These are phyloP conservation scores for Artomyces pyxidatus DNA, from an alignment of 768 basidiomycete genomes.

Conservation along the genomic window DNA sequence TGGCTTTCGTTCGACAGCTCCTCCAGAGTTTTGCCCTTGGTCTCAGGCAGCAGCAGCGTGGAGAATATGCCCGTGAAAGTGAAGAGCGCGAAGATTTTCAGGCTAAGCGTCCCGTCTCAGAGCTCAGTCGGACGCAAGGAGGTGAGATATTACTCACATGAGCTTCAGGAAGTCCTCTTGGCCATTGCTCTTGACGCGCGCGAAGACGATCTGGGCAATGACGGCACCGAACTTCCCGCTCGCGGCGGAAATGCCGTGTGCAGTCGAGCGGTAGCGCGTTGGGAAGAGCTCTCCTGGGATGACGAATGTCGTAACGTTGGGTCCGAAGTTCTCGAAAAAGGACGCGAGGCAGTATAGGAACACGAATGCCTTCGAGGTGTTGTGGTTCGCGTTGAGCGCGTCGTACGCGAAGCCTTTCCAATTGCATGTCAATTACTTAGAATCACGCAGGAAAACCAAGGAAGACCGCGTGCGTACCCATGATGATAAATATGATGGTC, in stretches of 20 bases:
- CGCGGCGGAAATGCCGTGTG: constrained; percentile 79
- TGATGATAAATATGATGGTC: constrained; percentile 55
- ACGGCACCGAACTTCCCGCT: constrained; percentile 80
- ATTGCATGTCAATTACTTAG: constrained; percentile 3
- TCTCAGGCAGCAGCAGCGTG: constrained; percentile 74
- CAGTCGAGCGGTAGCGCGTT: constrained; percentile 81
- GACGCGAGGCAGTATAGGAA: constrained; percentile 83
- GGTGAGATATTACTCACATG: constrained; percentile 40
- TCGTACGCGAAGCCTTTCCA: constrained; percentile 57
- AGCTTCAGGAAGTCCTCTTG: constrained; percentile 58
- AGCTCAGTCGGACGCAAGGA: not conserved
- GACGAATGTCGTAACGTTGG: constrained; percentile 74
- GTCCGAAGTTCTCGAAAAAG: constrained; percentile 88
- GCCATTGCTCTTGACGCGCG: constrained; percentile 57
- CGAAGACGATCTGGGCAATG: constrained; percentile 72
- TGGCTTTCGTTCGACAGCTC: constrained; percentile 70
- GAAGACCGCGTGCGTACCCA: constrained; percentile 64
- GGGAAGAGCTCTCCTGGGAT: constrained; percentile 82
- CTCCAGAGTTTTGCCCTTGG: constrained; percentile 58
- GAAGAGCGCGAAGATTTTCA: constrained; percentile 79
- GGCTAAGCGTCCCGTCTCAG: constrained; percentile 26
- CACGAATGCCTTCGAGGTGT: constrained; percentile 53
- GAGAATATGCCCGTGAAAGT: constrained; percentile 83
- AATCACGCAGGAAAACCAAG: not conserved
- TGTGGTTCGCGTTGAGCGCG: constrained; percentile 36